Percentiles rank a stretch among this genome's conserved stretches.
These are phyloP conservation scores for Dictyostelium capitatum DNA, from an alignment of 78 protist genomes.

Conservation along the genomic window DNA sequence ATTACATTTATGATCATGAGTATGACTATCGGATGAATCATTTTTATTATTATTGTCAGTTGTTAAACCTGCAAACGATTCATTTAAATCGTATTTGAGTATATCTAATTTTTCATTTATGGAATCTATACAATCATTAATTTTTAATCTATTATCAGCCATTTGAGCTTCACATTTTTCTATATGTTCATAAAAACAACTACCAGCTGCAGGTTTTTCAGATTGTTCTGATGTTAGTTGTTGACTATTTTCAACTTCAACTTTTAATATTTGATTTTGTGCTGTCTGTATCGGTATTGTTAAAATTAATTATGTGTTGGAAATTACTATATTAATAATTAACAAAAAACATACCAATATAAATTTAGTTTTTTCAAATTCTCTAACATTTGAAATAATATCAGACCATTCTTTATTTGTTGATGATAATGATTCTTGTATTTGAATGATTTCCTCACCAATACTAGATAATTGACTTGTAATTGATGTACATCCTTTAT, in stretches of 20 bases:
- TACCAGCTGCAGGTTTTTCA: slow-evolving; percentile 14
- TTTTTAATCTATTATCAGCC: background rate
- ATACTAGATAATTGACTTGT: slow-evolving; percentile 32
- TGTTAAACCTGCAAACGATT: background rate
- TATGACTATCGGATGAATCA: background rate
- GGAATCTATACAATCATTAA: background rate
- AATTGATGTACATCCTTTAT: slow-evolving; percentile 27
- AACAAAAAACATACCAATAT: slow-evolving; percentile 28
- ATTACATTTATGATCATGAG: background rate
- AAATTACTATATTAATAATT: background rate
- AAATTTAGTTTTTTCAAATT: slow-evolving; percentile 50
- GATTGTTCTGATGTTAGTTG: slow-evolving; percentile 14
- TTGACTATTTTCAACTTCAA: slow-evolving; percentile 41
- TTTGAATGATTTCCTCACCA: slow-evolving; percentile 50
- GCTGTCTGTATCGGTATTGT: slow-evolving; percentile 17
- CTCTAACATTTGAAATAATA: slow-evolving; percentile 32
- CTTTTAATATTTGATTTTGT: slow-evolving; percentile 56
- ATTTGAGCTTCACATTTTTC: slow-evolving; percentile 48
- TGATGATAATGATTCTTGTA: slow-evolving; percentile 18
- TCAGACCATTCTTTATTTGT: slow-evolving; percentile 26
- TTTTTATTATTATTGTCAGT: background rate
- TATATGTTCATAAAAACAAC: slow-evolving; percentile 62
- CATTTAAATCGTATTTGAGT: slow-evolving; percentile 58
- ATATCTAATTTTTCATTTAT: slow-evolving; percentile 62
- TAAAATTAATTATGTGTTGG: background rate